Evolutionary conservation across 2,329 filamentous ascomycete species (phyloP), one percentile per base, ranked within the genome.

Genomic region (Neurospora sp.): DNA sequence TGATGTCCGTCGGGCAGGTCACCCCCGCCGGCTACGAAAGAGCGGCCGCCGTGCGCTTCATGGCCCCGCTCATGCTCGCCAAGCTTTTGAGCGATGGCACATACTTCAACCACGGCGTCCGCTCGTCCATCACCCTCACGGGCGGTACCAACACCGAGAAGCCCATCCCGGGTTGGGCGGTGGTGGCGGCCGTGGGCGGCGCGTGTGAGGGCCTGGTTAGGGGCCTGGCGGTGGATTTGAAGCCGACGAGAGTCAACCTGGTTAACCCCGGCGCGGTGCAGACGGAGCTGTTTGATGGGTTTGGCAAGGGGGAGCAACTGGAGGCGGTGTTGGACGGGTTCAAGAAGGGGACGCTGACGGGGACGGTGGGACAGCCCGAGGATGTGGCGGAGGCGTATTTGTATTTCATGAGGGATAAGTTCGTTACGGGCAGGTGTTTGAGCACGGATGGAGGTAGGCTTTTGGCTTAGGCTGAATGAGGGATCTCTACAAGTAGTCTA

Each of bases 351-450:
- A 70, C 69, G 66, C 38, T 71, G 66, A 69, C 68, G 36, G 52
- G 66, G 19, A 65, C 52, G 52, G 46, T 71, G 28, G 70, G 70
- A 1, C 23, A 15, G 57, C 66, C 66, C 5, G 68, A 71, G 70
- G 70, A 71, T n/a, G 68, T 68, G 68, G 70, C 67, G 6, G 70
- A 71, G 68, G 68, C 68, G 37, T 71, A 71, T 62, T 57, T 71
- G 62, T 71, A 71, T 46, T 37, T 46, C 5, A 71, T 71, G 70
- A 57, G 43, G 46, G 70, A 71, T n/a, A 38, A 37, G 17, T 70
- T 68, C 19, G 39, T 66, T 1, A 70, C 66, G 10, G 70, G 70
- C 40, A 40, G 23, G 46, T 37, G 68, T 28, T 15, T 71, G 8
- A 36, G 38, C 37, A 70, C 70, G 8, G 57, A 71, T 62, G 70